A percentile compares a stretch with the other conserved stretches of the same genome.
Conservation (phyloP, 129 eudicot genomes). For the Rutidosis leptorrhynchoides region DNA sequence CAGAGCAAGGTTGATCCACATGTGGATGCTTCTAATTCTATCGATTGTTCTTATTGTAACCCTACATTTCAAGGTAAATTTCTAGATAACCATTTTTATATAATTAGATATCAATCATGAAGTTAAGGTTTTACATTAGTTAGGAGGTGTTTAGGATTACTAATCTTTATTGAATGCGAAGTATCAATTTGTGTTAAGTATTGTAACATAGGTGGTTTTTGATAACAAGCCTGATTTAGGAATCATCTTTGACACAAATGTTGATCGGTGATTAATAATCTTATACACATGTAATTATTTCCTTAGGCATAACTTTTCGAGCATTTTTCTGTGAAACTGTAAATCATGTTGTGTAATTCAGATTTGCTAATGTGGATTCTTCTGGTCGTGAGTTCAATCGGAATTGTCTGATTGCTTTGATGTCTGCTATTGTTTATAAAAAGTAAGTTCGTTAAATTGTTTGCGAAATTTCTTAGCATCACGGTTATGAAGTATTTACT, state of each 20-base stretch:
- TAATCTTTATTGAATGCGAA: no score
- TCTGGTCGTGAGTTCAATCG: conserved; percentile 86
- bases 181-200: no score
- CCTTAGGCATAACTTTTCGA: conserved; percentile 7
- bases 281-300: conserved; percentile 15
- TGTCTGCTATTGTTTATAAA: conserved; percentile 95
- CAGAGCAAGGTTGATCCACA: conserved; percentile 55
- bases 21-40: conserved; percentile 26
- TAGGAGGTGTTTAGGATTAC: no score
- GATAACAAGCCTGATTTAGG: conserved; percentile 95
- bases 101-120: no score
- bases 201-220: no score
- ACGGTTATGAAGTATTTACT: conserved; percentile 9
- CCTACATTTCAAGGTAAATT: conserved; percentile 68
- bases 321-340: conserved; percentile 9
- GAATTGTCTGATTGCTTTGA: conserved; percentile 84
- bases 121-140: no score
- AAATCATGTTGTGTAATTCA: conserved; percentile 31
- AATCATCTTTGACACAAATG: conserved; percentile 97
- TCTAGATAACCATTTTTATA: no score
- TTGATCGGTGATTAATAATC: conserved; percentile 74
- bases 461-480: background rate
- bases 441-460: conserved; percentile 47
- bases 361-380: conserved; percentile 99
- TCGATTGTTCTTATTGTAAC: conserved; percentile 45